Evolutionary conservation across 495 filamentous ascomycete species (phyloP).

Genomic region (Penicillium fimorum): DNA sequence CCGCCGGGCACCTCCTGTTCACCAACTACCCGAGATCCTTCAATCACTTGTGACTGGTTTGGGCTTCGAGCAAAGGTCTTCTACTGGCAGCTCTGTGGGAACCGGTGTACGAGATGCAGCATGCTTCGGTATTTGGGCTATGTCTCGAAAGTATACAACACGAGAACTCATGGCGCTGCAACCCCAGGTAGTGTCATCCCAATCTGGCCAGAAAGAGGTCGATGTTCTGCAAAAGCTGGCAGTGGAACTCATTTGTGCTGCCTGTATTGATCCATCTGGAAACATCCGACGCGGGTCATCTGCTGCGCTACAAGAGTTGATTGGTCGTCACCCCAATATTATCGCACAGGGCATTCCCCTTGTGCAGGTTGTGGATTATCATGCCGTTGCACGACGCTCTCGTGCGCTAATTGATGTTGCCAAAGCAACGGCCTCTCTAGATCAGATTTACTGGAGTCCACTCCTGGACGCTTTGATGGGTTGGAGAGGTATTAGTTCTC

Average conservation of each 20-base stretch:
- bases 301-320: conserved; percentile 89
- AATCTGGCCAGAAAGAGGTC: conserved; percentile 26
- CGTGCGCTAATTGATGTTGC: conserved; percentile 77
- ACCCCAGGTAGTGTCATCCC: conserved; percentile 32
- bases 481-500: conserved; percentile 83
- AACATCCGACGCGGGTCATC: conserved; percentile 92
- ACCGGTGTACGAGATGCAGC: conserved; percentile 95
- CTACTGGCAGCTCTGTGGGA: conserved; percentile 79
- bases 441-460: conserved; percentile 65
- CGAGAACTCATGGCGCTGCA: conserved; percentile 66
- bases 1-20: conserved; percentile 65
- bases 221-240: conserved; percentile 72
- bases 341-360: conserved; percentile 76
- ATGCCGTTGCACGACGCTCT: conserved; percentile 82
- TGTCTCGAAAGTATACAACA: conserved; percentile 85
- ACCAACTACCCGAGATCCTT: conserved; percentile 66
- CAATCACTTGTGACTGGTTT: conserved; percentile 70
- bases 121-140: conserved; percentile 91
- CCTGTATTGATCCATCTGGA: conserved; percentile 83
- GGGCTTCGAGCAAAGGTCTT: conserved; percentile 78
- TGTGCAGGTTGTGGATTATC: conserved; percentile 89
- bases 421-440: conserved; percentile 60
- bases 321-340: conserved; percentile 86
- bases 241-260: conserved; percentile 73
- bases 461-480: conserved; percentile 69